Conservation (phyloP, 2,329 filamentous ascomycete genomes). For the Cladosporium sp. region DNA sequence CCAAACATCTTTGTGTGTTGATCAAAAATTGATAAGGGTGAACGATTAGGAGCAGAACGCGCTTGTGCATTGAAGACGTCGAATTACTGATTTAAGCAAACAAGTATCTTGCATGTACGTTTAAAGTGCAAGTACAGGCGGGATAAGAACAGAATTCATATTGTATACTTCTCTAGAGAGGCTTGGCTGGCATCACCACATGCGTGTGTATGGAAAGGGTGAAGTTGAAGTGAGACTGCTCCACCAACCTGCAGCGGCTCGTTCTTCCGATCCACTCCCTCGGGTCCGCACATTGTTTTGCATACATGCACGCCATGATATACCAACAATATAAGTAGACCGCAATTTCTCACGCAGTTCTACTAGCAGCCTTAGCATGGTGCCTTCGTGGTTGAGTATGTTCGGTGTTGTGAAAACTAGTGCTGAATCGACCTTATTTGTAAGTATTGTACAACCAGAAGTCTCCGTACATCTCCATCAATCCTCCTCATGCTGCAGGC, state of each 20-base stretch:
- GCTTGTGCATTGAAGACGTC: background rate
- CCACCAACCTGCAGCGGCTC: background rate
- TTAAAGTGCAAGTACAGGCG: background rate
- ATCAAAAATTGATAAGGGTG: background rate
- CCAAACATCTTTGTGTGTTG: conserved; percentile 4
- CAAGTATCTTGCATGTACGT: background rate
- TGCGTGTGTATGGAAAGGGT: background rate
- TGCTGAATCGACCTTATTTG: background rate
- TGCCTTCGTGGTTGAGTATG: background rate
- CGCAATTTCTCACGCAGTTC: background rate
- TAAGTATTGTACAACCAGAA: background rate
- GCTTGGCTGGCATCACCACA: background rate
- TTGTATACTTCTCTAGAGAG: background rate
- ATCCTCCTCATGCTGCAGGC: background rate
- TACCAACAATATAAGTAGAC: background rate
- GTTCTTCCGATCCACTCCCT: background rate
- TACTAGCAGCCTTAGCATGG: background rate
- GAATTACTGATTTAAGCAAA: background rate
- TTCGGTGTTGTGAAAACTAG: background rate
- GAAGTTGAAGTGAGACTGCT: background rate
- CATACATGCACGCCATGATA: background rate
- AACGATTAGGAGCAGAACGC: background rate
- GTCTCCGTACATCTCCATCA: background rate
- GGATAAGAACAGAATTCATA: background rate
- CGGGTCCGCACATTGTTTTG: background rate